Evolutionary conservation across 129 eudicot species (phyloP).

Genomic region (carrot (Daucus carota)): DNA sequence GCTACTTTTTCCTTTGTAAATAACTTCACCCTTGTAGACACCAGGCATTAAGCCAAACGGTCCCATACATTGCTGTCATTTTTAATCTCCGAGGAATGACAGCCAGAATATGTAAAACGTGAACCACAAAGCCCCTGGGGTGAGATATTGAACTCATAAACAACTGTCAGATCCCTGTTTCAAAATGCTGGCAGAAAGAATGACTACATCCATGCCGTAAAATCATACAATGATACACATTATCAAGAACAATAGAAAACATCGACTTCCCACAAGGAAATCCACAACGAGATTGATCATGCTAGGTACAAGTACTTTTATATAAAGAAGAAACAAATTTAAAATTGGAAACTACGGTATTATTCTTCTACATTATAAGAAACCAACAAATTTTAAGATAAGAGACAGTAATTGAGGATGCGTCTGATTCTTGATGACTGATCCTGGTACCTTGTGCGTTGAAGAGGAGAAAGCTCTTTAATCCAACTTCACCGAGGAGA

Average conservation of each 20-base stretch:
- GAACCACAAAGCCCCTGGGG: background rate
- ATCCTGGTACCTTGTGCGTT: background rate
- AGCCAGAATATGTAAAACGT: background rate
- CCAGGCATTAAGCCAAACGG: too few species aligned
- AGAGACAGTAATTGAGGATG: background rate
- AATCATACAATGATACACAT: background rate
- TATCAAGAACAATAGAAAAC: background rate
- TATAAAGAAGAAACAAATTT: background rate
- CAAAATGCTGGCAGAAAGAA: background rate
- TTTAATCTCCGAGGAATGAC: too few species aligned
- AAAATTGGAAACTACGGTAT: slow-evolving; percentile 8
- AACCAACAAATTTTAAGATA: background rate
- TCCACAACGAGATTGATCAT: background rate
- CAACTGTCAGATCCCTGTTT: background rate
- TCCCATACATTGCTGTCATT: too few species aligned
- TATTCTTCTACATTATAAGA: background rate
- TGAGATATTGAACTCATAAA: background rate
- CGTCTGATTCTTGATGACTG: background rate
- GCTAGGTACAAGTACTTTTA: background rate
- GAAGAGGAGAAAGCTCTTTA: slow-evolving; percentile 6
- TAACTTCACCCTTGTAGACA: too few species aligned
- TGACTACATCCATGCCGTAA: background rate
- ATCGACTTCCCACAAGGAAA: background rate
- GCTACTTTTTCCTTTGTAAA: too few species aligned
- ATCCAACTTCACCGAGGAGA: slow-evolving; percentile 37